Evolutionary conservation across 2,329 filamentous ascomycete species (phyloP).

Genomic region (Amylocarpus encephaloides): DNA sequence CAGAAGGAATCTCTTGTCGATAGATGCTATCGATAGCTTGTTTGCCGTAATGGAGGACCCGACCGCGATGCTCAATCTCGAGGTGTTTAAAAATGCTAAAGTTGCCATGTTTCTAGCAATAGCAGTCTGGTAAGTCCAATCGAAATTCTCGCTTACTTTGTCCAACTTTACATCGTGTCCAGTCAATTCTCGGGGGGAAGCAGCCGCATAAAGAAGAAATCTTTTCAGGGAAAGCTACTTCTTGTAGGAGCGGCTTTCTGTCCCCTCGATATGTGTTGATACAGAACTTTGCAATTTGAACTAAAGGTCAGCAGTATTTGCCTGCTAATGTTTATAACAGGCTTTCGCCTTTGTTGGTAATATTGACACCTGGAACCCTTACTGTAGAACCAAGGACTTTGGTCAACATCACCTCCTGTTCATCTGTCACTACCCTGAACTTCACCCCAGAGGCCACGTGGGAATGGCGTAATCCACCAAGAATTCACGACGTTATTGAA

Average conservation of each 20-base stretch:
- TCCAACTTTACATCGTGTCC: neutral
- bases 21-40: constrained; percentile 2
- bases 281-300: too few species aligned
- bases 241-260: too few species aligned
- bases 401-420: constrained; percentile 1
- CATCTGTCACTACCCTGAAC: constrained; percentile 1
- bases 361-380: constrained; percentile 4
- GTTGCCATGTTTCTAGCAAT: constrained; percentile 5
- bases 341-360: constrained; percentile 1
- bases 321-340: neutral
- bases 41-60: constrained; percentile 5
- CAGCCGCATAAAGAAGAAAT: too few species aligned
- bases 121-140: constrained; percentile 3
- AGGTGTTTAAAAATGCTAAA: constrained; percentile 1
- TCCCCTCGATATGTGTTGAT: too few species aligned
- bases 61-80: neutral
- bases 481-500: neutral
- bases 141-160: too few species aligned
- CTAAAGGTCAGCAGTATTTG: too few species aligned
- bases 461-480: constrained; percentile 2
- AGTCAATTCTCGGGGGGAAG: too few species aligned
- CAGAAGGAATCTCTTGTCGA: neutral
- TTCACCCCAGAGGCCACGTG: neutral
- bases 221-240: too few species aligned
- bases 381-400: neutral